Conservation (phyloP, 768 basidiomycete genomes). For the Auriscalpium vulgare region DNA sequence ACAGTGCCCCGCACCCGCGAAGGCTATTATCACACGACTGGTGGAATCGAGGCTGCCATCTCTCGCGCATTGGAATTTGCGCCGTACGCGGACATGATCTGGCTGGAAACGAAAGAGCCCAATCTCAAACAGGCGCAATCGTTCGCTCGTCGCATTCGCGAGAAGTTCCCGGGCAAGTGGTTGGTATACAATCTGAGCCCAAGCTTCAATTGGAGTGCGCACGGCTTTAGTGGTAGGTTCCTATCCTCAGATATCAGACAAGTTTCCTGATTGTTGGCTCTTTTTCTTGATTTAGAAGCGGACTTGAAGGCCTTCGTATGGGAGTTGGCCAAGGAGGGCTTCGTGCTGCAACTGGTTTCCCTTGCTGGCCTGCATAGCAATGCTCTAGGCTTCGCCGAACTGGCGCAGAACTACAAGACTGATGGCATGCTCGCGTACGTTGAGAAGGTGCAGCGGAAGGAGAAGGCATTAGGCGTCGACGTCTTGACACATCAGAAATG, state of each 20-base stretch:
- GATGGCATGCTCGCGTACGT: conserved; percentile 94
- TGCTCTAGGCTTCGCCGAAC: conserved; percentile 73
- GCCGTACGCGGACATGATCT: conserved; percentile 82
- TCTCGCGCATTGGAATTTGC: conserved; percentile 75
- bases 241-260: not conserved
- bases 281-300: conserved; percentile 32
- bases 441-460: conserved; percentile 78
- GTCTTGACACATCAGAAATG: conserved; percentile 94
- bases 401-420: conserved; percentile 70
- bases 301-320: conserved; percentile 82
- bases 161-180: conserved; percentile 71
- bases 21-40: conserved; percentile 84
- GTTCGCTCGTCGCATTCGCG: conserved; percentile 71
- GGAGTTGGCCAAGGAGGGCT: conserved; percentile 90
- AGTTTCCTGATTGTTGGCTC: not conserved
- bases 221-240: conserved; percentile 61
- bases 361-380: conserved; percentile 85
- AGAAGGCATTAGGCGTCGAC: conserved; percentile 83
- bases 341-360: conserved; percentile 84
- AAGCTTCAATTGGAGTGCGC: conserved; percentile 87
- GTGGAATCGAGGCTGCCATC: conserved; percentile 76
- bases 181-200: conserved; percentile 93
- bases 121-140: conserved; percentile 70
- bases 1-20: conserved; percentile 81
- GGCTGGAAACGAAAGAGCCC: conserved; percentile 91